phyloP scores from a whole-genome alignment of 352 stramenopile species.

The Pythium phragmitis region DNA sequence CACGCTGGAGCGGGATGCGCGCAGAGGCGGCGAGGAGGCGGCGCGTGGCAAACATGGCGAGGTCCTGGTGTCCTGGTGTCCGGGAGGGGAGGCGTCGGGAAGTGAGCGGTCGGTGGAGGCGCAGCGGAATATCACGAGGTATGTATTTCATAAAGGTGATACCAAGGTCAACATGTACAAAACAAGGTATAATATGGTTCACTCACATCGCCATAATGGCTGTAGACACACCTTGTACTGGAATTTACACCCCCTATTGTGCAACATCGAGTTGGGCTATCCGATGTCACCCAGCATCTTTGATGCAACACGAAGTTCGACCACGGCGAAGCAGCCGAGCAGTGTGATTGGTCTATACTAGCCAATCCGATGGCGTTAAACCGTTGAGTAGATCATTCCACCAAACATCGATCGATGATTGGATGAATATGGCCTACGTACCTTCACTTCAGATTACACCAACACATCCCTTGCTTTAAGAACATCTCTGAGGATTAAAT shows the following conservation, averaged over 20 bases:
- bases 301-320: too few relatives aligned
- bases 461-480: neutral
- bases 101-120: slow-evolving; percentile 19
- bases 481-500: neutral
- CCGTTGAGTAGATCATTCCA: slow-evolving; percentile 17
- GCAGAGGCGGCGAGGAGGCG: slow-evolving; percentile 28
- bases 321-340: slow-evolving; percentile 10
- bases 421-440: slow-evolving; percentile 14
- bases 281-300: too few relatives aligned
- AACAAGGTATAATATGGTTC: slow-evolving; percentile 7
- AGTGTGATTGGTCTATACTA: slow-evolving; percentile 11
- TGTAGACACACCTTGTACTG: slow-evolving; percentile 4
- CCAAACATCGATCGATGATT: slow-evolving; percentile 6
- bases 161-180: slow-evolving; percentile 1
- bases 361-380: slow-evolving; percentile 26
- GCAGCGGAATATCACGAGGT: neutral
- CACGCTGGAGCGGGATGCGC: slow-evolving; percentile 32
- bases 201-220: neutral
- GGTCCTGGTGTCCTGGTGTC: neutral
- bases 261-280: slow-evolving; percentile 8
- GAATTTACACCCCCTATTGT: neutral
- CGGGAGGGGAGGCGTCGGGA: slow-evolving; percentile 12
- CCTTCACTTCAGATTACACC: neutral
- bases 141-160: neutral
- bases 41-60: slow-evolving; percentile 32